Evolutionary conservation across 352 stramenopile genomes (phyloP).

Genomic region (Phytophthora boehmeriae): DNA sequence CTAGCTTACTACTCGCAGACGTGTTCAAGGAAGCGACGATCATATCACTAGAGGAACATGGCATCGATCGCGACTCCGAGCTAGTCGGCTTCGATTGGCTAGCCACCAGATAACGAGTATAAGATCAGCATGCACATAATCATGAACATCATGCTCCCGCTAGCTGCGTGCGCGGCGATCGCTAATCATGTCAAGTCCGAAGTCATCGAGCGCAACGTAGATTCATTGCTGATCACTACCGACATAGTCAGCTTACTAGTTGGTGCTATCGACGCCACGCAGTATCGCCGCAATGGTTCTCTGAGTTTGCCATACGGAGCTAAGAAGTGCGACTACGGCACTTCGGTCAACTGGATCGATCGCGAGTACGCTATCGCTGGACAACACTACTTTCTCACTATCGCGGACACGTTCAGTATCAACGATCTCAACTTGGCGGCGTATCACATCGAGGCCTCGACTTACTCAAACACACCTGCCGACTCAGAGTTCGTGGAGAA

Average conservation of each 20-base stretch:
- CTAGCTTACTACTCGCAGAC: background rate
- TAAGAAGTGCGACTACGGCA: background rate
- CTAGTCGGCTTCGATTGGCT: conserved; percentile 1
- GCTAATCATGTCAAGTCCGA: background rate
- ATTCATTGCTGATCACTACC: background rate
- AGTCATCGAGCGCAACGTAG: background rate
- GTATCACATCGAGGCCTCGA: background rate
- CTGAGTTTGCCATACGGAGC: conserved; percentile 14
- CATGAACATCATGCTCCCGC: background rate
- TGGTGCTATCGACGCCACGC: conserved; percentile 9
- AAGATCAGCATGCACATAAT: conserved; percentile 15
- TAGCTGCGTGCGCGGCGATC: background rate
- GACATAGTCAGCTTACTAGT: conserved; percentile 1
- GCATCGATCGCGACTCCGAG: background rate
- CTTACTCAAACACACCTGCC: conserved; percentile 5
- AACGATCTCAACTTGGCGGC: background rate
- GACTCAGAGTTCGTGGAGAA: conserved; percentile 3
- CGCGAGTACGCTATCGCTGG: background rate
- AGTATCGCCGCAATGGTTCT: conserved; percentile 7
- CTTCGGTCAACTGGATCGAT: background rate
- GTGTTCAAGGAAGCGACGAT: background rate
- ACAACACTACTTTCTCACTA: background rate
- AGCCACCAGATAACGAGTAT: background rate
- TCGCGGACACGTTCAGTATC: background rate
- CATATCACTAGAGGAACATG: conserved; percentile 2